A percentile compares a stretch with the other conserved stretches of the same genome.
These are phyloP conservation scores for Aspergillus homomorphus DNA, from an alignment of 495 filamentous ascomycete genomes.

Conservation along the genomic window DNA sequence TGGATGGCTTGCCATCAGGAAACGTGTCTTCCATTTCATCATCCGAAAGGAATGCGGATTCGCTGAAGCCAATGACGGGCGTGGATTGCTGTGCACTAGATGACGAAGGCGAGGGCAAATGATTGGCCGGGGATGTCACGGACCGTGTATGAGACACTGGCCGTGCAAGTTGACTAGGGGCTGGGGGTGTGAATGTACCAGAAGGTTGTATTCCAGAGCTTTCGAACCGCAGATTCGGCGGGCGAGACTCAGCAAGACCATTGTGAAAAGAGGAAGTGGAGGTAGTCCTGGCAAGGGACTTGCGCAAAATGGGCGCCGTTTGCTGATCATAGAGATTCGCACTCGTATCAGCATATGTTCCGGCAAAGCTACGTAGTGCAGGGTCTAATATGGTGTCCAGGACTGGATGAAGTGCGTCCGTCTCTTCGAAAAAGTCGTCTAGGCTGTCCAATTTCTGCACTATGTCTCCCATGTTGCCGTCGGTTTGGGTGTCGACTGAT, in stretches of 20 bases:
- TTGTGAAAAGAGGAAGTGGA: constrained; percentile 82
- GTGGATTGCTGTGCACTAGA: constrained; percentile 24
- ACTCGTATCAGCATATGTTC: constrained; percentile 66
- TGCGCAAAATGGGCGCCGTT: constrained; percentile 84
- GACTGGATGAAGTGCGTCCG: constrained; percentile 50
- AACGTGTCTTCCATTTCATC: constrained; percentile 50
- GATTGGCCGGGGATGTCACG: constrained; percentile 64
- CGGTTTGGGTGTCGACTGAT: constrained; percentile 78
- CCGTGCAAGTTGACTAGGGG: constrained; percentile 33
- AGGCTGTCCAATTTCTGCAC: constrained; percentile 87
- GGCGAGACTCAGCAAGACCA: constrained; percentile 73
- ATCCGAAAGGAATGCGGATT: constrained; percentile 56
- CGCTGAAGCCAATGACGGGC: constrained; percentile 30
- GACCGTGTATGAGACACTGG: constrained; percentile 67
- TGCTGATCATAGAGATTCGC: constrained; percentile 92
- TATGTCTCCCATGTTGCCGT: constrained; percentile 76
- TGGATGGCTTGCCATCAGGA: constrained; percentile 46
- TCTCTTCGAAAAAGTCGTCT: constrained; percentile 90
- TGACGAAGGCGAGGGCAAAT: constrained; percentile 47
- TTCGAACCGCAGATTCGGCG: constrained; percentile 50
- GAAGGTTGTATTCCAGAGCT: constrained; percentile 63
- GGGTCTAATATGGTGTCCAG: constrained; percentile 40
- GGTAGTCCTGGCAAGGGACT: constrained; percentile 68
- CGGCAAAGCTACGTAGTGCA: constrained; percentile 62
- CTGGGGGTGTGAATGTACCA: constrained; percentile 23